Conservation (phyloP, 371 early-diverging fungal species). For the Mortierella sp. region DNA sequence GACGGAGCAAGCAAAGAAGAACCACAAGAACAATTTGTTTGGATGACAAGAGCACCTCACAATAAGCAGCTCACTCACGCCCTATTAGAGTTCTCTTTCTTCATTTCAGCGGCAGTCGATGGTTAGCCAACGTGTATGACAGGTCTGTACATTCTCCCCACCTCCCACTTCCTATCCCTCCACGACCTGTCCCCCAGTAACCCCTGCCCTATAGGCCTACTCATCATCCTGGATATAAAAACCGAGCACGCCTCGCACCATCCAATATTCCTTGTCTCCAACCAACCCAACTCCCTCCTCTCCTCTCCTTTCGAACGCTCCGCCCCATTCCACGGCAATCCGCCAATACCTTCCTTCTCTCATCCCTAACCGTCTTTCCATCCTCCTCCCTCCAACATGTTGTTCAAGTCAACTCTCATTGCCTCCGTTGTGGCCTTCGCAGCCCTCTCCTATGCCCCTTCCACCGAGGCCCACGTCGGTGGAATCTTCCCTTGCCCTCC, state of each 20-base stretch:
- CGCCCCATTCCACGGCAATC: not conserved
- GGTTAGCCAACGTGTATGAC: too few relatives aligned
- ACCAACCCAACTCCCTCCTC: not conserved
- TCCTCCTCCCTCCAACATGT: not conserved
- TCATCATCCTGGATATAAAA: too few relatives aligned
- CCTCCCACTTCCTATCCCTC: too few relatives aligned
- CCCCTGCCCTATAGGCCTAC: too few relatives aligned
- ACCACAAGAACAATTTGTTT: too few relatives aligned
- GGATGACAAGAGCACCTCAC: too few relatives aligned
- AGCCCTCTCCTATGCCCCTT: not conserved
- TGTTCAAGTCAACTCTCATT: conserved; percentile 11
- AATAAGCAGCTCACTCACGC: too few relatives aligned
- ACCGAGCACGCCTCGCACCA: not conserved
- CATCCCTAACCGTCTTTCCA: not conserved
- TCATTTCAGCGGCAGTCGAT: too few relatives aligned
- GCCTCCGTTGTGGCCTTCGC: conserved; percentile 10
- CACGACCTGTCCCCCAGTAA: too few relatives aligned
- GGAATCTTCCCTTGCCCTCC: conserved; percentile 12
- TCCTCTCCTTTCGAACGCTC: not conserved
- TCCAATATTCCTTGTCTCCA: not conserved
- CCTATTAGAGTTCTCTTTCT: too few relatives aligned
- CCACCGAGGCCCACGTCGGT: conserved; percentile 17
- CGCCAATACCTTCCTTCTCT: not conserved
- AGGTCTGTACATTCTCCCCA: too few relatives aligned
- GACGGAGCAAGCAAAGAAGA: too few relatives aligned